phyloP scores from a whole-genome alignment of 2,329 filamentous ascomycete species.

The Chaetothyriales sp. region DNA sequence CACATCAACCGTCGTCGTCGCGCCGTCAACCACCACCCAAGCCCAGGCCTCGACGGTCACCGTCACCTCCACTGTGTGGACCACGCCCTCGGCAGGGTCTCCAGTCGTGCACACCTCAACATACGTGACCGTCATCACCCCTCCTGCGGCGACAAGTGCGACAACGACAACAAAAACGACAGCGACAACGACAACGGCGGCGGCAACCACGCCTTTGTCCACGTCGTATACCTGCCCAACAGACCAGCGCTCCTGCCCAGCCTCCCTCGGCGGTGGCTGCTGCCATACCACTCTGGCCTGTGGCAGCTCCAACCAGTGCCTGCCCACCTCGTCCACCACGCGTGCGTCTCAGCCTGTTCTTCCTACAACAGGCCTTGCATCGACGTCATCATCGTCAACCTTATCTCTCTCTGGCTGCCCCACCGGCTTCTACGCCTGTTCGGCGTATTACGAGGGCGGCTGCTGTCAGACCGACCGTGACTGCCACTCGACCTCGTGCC shows the following conservation, averaged over 20 bases:
- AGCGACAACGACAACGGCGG: slow-evolving; percentile 15
- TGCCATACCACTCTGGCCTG: not conserved
- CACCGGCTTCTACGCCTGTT: slow-evolving; percentile 82
- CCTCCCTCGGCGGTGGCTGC: slow-evolving; percentile 36
- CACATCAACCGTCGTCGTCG: slow-evolving; percentile 14
- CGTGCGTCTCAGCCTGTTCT: not conserved
- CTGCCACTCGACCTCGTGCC: slow-evolving; percentile 70
- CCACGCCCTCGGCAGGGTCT: slow-evolving; percentile 14
- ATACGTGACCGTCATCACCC: slow-evolving; percentile 24
- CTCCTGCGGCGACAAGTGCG: slow-evolving; percentile 18
- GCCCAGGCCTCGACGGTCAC: slow-evolving; percentile 10
- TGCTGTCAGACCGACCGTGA: slow-evolving; percentile 82
- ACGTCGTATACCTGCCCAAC: slow-evolving; percentile 27
- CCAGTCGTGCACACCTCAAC: slow-evolving; percentile 17
- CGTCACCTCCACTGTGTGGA: slow-evolving; percentile 17
- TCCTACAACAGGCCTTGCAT: not conserved
- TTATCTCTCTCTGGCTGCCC: slow-evolving; percentile 46
- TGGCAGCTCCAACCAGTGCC: not conserved
- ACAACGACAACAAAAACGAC: slow-evolving; percentile 26
- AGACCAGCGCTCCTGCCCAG: slow-evolving; percentile 34
- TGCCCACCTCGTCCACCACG: not conserved
- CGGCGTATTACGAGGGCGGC: slow-evolving; percentile 64
- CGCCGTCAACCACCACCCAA: slow-evolving; percentile 5
- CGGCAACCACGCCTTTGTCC: too few relatives aligned
- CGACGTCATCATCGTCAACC: not conserved